Evolutionary conservation across 371 early-diverging fungal genomes (phyloP).

Genomic region (Mucor lusitanicus): DNA sequence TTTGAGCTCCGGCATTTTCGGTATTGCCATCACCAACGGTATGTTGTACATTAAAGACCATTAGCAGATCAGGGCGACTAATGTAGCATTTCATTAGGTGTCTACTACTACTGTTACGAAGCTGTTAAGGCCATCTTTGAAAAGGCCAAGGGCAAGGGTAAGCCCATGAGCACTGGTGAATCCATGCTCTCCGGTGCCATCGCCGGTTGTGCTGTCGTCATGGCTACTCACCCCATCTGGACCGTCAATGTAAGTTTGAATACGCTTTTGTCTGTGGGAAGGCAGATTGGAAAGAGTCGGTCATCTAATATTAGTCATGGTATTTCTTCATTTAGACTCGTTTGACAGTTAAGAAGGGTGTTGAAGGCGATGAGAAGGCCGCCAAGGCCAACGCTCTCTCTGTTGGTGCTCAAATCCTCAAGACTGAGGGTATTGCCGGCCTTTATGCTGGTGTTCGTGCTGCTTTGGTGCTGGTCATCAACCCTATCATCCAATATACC

Average conservation of each 20-base stretch:
- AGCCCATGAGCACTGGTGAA: conserved; percentile 78
- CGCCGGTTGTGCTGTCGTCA: conserved; percentile 86
- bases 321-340: conserved; percentile 53
- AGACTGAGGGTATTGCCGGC: conserved; percentile 82
- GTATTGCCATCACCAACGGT: conserved; percentile 94
- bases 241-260: conserved; percentile 82
- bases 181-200: conserved; percentile 92
- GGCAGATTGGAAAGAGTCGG: neutral
- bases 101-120: conserved; percentile 96
- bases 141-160: conserved; percentile 54
- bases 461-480: conserved; percentile 94
- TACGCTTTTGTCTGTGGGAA: neutral
- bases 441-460: conserved; percentile 91
- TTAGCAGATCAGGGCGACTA: neutral
- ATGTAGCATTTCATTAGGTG: conserved; percentile 34
- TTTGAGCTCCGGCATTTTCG: conserved; percentile 93
- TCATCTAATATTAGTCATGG: conserved; percentile 5
- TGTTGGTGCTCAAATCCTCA: conserved; percentile 70
- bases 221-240: conserved; percentile 97
- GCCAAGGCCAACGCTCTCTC: conserved; percentile 46
- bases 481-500: conserved; percentile 98
- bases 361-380: conserved; percentile 41
- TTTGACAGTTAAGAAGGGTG: conserved; percentile 63
- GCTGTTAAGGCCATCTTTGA: conserved; percentile 84
- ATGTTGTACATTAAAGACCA: neutral